A percentile compares a stretch with the other conserved stretches of the same genome.
phyloP scores from a whole-genome alignment of 176 grass and related monocot genomes.

The Triticum aestivum region DNA sequence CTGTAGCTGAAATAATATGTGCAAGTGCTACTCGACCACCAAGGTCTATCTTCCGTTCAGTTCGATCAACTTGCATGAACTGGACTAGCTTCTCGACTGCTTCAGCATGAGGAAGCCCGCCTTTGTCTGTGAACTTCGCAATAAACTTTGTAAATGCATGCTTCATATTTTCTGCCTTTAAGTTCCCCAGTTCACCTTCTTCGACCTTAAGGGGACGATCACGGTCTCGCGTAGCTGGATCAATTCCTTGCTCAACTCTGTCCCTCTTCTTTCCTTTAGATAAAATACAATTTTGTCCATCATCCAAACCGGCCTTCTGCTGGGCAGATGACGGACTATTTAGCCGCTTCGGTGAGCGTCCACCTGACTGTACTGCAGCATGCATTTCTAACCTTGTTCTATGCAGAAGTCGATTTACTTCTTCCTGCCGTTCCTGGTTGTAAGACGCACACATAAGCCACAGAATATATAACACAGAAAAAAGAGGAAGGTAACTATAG shows the following conservation, averaged over 20 bases:
- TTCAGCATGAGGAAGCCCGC: constrained; percentile 51
- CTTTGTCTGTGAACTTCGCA: constrained; percentile 55
- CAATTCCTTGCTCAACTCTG: constrained; percentile 41
- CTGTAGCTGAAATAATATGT: constrained; percentile 69
- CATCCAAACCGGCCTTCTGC: constrained; percentile 43
- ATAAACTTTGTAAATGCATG: constrained; percentile 55
- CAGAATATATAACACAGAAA: not conserved
- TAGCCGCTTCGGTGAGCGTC: constrained; percentile 58
- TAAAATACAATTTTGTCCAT: constrained; percentile 40
- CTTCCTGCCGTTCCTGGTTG: constrained; percentile 73
- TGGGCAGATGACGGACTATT: constrained; percentile 55
- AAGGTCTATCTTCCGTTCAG: constrained; percentile 68
- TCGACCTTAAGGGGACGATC: constrained; percentile 46
- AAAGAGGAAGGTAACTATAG: not conserved
- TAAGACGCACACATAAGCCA: constrained; percentile 17
- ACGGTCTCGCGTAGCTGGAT: constrained; percentile 46
- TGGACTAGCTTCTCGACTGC: constrained; percentile 71
- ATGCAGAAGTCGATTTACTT: constrained; percentile 74
- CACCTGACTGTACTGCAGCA: constrained; percentile 63
- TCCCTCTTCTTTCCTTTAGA: constrained; percentile 73
- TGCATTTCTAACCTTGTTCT: constrained; percentile 76
- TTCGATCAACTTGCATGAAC: constrained; percentile 67
- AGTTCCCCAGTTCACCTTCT: constrained; percentile 34
- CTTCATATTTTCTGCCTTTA: constrained; percentile 51
- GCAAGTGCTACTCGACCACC: constrained; percentile 49